Evolutionary conservation across 768 basidiomycete genomes (phyloP).

Genomic region (Boletus reticulatus): DNA sequence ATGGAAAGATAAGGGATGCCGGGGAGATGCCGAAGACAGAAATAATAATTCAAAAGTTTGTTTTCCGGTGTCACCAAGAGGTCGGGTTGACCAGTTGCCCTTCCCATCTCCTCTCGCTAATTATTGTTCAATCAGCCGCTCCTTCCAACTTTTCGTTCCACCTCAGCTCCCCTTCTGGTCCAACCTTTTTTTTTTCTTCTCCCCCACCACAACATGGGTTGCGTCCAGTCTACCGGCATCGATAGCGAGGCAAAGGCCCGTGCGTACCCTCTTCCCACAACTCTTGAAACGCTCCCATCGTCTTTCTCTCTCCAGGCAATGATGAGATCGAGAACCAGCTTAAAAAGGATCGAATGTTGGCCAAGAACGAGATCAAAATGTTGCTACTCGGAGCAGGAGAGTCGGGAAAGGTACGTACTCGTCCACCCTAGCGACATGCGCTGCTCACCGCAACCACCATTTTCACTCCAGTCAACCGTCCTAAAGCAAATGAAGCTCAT

Average conservation of each 20-base stretch:
- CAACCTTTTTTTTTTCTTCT: slow-evolving; percentile 5
- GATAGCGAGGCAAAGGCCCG: slow-evolving; percentile 84
- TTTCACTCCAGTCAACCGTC: slow-evolving; percentile 65
- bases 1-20: slow-evolving; percentile 14
- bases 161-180: slow-evolving; percentile 2
- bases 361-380: slow-evolving; percentile 97
- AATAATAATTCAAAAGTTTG: slow-evolving; percentile 1
- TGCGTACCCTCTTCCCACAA: slow-evolving; percentile 39
- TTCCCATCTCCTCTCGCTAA: slow-evolving; percentile 23
- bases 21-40: slow-evolving; percentile 16
- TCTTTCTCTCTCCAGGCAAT: slow-evolving; percentile 53
- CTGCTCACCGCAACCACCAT: background rate
- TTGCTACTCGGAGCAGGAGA: slow-evolving; percentile 93
- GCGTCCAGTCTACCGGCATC: slow-evolving; percentile 64
- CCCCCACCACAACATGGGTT: slow-evolving; percentile 53
- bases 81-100: too few relatives aligned
- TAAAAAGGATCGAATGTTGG: slow-evolving; percentile 82
- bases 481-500: slow-evolving; percentile 98
- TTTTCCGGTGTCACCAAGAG: too few relatives aligned
- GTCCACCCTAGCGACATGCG: background rate
- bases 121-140: slow-evolving; percentile 24
- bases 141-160: slow-evolving; percentile 19
- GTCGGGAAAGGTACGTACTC: slow-evolving; percentile 77
- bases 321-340: slow-evolving; percentile 94
- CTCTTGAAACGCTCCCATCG: background rate